phyloP scores from a whole-genome alignment of 352 stramenopile genomes.

The Phytophthora pseudosyringae region DNA sequence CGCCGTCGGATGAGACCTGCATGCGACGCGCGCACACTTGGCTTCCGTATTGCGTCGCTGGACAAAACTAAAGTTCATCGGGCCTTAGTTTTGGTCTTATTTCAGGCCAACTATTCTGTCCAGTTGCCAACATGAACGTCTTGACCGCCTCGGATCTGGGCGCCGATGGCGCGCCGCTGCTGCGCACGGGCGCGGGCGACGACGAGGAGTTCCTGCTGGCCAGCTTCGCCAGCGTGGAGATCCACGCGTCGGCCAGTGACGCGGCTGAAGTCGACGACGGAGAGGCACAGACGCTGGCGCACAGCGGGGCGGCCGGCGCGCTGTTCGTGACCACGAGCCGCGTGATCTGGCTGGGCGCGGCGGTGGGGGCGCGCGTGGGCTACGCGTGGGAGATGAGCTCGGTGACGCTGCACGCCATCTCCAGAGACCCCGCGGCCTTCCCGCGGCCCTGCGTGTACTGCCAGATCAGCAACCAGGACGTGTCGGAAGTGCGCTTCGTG shows the following conservation, averaged over 20 bases:
- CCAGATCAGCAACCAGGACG: constrained; percentile 75
- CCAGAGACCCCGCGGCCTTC: constrained; percentile 68
- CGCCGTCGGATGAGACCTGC: no score
- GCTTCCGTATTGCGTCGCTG: no score
- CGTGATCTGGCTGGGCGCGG: constrained; percentile 66
- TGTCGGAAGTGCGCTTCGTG: constrained; percentile 81
- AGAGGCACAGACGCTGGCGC: constrained; percentile 26
- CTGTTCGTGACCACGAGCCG: constrained; percentile 56
- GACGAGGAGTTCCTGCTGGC: constrained; percentile 73
- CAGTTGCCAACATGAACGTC: constrained; percentile 53
- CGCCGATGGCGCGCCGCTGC: constrained; percentile 52
- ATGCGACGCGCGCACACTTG: no score
- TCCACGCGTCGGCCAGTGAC: constrained; percentile 45
- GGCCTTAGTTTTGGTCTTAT: background rate
- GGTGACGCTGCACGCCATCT: constrained; percentile 82
- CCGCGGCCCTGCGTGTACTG: constrained; percentile 80
- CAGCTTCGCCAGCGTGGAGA: constrained; percentile 51
- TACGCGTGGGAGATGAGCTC: constrained; percentile 79
- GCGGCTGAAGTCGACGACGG: constrained; percentile 24
- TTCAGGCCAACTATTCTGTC: constrained; percentile 10
- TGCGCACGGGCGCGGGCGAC: constrained; percentile 54
- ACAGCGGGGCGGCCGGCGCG: constrained; percentile 21
- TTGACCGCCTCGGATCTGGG: constrained; percentile 53
- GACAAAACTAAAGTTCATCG: no score
- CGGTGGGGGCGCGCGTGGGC: constrained; percentile 44